These are phyloP conservation scores for Setaria italica DNA, from an alignment of 202 grass and related monocot genomes.

Conservation along the genomic window DNA sequence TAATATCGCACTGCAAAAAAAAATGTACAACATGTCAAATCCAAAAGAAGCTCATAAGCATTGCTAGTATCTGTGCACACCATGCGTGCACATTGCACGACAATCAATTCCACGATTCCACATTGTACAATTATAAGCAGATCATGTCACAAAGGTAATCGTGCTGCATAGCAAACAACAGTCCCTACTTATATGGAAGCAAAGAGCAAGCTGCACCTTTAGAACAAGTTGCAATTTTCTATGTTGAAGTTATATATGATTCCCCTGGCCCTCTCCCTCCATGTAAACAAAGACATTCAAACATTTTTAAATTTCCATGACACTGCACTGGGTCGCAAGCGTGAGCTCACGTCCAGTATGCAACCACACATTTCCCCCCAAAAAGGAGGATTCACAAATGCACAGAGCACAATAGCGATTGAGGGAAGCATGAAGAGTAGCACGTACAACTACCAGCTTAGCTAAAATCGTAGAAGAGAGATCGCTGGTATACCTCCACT, in stretches of 20 bases:
- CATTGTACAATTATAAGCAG: background rate
- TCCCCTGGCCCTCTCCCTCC: background rate
- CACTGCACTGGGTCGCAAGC: background rate
- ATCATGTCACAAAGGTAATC: background rate
- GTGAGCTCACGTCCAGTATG: background rate
- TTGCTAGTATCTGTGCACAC: background rate
- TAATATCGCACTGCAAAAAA: background rate
- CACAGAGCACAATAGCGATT: constrained; percentile 1
- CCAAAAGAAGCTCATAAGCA: background rate
- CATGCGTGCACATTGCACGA: background rate
- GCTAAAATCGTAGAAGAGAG: background rate
- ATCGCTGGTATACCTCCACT: constrained; percentile 45
- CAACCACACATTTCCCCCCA: background rate
- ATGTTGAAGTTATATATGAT: constrained; percentile 2
- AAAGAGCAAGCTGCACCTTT: background rate
- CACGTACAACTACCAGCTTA: background rate
- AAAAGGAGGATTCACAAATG: background rate
- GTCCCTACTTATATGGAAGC: background rate
- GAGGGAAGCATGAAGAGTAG: background rate
- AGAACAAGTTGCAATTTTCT: constrained; percentile 7
- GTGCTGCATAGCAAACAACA: background rate
- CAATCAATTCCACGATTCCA: constrained; percentile 16
- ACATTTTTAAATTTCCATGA: background rate
- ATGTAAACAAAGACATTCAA: constrained; percentile 32
- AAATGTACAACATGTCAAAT: background rate